A percentile compares a stretch with the other conserved stretches of the same genome.
These are phyloP conservation scores for Eucalyptus shirleyi DNA, from an alignment of 345 rosid genomes.

Conservation along the genomic window DNA sequence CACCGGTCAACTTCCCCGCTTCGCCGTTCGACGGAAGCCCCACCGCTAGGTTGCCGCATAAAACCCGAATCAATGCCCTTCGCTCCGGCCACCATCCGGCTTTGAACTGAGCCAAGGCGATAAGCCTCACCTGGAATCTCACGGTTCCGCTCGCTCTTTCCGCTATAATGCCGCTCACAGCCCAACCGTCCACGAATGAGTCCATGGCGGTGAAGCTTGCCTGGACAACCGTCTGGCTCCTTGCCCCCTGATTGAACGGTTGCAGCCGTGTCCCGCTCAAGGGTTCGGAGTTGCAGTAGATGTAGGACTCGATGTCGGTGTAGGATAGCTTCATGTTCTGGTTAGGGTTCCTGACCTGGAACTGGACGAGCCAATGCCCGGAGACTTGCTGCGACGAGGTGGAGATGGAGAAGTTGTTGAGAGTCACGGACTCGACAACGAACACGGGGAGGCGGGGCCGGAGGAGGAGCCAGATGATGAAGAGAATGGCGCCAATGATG, in stretches of 20 bases:
- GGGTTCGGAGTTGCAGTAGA: conserved; percentile 6
- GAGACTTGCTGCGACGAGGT: conserved; percentile 14
- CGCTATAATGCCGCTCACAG: conserved; percentile 9
- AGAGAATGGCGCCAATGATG: not conserved
- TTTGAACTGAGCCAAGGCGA: conserved; percentile 23
- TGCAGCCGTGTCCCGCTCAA: conserved; percentile 24
- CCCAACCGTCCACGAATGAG: conserved; percentile 15
- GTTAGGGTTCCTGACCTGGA: conserved; percentile 54
- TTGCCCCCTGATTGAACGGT: conserved; percentile 49
- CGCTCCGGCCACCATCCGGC: conserved; percentile 39
- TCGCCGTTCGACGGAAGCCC: conserved; percentile 14
- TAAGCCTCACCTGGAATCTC: conserved; percentile 27
- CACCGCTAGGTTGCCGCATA: conserved; percentile 27
- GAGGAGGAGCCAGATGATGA: too few species aligned
- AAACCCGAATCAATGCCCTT: conserved; percentile 21
- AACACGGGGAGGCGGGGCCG: conserved; percentile 17
- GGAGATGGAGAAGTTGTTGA: conserved; percentile 41
- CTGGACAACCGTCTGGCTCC: conserved; percentile 12
- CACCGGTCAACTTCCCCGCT: conserved; percentile 52
- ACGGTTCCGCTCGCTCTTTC: conserved; percentile 28
- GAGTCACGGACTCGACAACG: conserved; percentile 31
- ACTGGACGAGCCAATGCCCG: conserved; percentile 42
- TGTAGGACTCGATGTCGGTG: not conserved
- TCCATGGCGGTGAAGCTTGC: conserved; percentile 16
- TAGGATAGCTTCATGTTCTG: conserved; percentile 46